phyloP scores from a whole-genome alignment of 345 rosid genomes.

The Eutrema japonicum region DNA sequence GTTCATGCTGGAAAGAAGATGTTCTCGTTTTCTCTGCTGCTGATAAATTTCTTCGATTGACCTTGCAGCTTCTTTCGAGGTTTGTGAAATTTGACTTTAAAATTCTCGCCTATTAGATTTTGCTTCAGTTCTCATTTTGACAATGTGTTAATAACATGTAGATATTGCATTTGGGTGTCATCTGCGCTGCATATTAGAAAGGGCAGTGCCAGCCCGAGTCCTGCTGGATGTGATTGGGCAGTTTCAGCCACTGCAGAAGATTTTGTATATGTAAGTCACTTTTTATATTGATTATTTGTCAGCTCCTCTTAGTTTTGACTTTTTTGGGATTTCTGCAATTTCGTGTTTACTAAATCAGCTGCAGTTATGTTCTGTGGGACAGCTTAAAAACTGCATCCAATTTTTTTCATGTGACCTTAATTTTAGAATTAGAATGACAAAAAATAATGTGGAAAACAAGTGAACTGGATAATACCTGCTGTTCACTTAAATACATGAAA shows the following conservation, averaged over 20 bases:
- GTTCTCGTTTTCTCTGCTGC: constrained; percentile 85
- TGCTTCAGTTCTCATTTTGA: constrained; percentile 12
- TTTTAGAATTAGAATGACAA: not conserved
- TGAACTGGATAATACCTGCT: constrained; percentile 13
- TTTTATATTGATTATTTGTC: constrained; percentile 31
- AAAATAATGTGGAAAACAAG: constrained; percentile 20
- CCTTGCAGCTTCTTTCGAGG: constrained; percentile 96
- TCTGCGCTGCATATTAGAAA: constrained; percentile 73
- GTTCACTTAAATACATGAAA: constrained; percentile 3
- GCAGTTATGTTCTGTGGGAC: constrained; percentile 18
- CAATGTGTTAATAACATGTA: constrained; percentile 33
- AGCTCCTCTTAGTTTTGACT: constrained; percentile 21
- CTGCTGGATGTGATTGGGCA: constrained; percentile 96
- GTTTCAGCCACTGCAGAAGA: constrained; percentile 76
- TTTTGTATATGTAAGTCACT: constrained; percentile 71
- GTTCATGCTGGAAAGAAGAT: constrained; percentile 94
- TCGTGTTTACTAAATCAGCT: constrained; percentile 22
- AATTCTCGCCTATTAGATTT: not conserved
- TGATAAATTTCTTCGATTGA: constrained; percentile 96
- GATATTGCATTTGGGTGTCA: constrained; percentile 88
- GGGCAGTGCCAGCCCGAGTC: constrained; percentile 56
- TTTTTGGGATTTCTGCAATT: not conserved
- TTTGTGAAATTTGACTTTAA: constrained; percentile 38
- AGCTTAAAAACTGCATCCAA: not conserved
- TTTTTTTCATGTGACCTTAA: not conserved